Conservation (phyloP, 805 yeast genomes). For the Grigorovia yakushimaensis region DNA sequence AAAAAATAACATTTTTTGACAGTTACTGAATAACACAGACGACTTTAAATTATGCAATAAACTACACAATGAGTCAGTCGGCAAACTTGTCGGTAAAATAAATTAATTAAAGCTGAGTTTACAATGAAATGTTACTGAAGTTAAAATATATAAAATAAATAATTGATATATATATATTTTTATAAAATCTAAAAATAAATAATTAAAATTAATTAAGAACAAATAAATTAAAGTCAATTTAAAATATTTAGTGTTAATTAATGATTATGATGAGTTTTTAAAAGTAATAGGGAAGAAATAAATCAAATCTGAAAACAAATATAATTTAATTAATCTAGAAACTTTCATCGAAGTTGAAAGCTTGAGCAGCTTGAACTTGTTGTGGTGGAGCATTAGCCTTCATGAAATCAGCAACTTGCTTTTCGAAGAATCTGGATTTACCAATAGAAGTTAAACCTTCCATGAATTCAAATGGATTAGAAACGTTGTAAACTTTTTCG, state of each 20-base stretch:
- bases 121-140: neutral
- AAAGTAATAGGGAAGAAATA: neutral
- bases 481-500: slow-evolving; percentile 72
- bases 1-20: too few species aligned
- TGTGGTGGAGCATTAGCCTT: slow-evolving; percentile 75
- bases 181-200: neutral
- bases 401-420: slow-evolving; percentile 95
- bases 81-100: too few species aligned
- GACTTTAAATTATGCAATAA: too few species aligned
- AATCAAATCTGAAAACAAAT: neutral
- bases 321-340: slow-evolving; percentile 39
- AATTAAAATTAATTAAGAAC: neutral
- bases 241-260: neutral
- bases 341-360: slow-evolving; percentile 84
- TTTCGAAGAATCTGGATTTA: slow-evolving; percentile 96
- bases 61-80: too few species aligned
- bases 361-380: slow-evolving; percentile 34
- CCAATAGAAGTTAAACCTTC: slow-evolving; percentile 95
- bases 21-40: too few species aligned
- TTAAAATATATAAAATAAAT: neutral
- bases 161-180: neutral
- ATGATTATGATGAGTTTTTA: neutral
- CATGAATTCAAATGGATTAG: slow-evolving; percentile 97
- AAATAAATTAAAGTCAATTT: neutral
- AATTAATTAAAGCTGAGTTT: neutral